Conservation (phyloP, 176 grass and related monocot species). For the Carex parvula region DNA sequence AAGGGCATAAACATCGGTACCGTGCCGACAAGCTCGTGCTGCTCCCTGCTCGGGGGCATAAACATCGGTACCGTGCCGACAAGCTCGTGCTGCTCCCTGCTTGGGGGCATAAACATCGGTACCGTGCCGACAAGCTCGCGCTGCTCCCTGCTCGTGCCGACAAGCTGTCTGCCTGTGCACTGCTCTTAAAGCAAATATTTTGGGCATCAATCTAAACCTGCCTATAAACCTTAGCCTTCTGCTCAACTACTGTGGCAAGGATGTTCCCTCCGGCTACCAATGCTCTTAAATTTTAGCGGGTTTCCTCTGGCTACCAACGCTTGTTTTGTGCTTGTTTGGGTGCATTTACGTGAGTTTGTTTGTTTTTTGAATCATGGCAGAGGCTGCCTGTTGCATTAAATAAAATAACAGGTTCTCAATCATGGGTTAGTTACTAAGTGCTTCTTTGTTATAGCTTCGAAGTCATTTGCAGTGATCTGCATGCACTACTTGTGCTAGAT, state of each 20-base stretch:
- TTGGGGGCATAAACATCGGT: background rate
- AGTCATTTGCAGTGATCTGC: background rate
- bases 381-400: too few species aligned
- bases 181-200: conserved; percentile 48
- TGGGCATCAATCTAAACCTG: conserved; percentile 45
- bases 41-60: conserved; percentile 20
- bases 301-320: background rate
- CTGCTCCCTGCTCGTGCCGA: conserved; percentile 24
- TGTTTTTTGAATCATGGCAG: too few species aligned
- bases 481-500: conserved; percentile 12
- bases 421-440: background rate
- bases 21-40: background rate
- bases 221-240: conserved; percentile 47
- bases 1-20: background rate
- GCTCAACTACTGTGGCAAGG: conserved; percentile 64
- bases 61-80: background rate
- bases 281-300: conserved; percentile 10
- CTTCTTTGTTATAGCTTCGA: background rate
- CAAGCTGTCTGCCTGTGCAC: conserved; percentile 66
- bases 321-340: conserved; percentile 9
- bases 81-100: conserved; percentile 10
- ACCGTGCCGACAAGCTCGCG: background rate
- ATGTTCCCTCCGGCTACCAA: conserved; percentile 29
- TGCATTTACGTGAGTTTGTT: background rate
- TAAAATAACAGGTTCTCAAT: too few species aligned